These are phyloP conservation scores for Datura wrightii DNA, from an alignment of 257 asterid species.

Conservation along the genomic window DNA sequence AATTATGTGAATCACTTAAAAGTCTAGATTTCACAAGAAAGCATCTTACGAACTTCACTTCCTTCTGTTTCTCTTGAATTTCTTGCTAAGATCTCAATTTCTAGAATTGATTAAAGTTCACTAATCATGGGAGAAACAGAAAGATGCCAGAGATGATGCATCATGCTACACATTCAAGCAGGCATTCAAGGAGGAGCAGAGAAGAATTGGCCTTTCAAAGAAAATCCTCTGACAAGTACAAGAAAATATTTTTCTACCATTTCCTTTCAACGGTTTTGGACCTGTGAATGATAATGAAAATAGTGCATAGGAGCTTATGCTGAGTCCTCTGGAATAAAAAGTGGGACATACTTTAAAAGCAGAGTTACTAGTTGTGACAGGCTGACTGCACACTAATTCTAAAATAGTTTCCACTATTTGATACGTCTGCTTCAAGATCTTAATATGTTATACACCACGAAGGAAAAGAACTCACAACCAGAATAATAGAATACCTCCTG, in stretches of 20 bases:
- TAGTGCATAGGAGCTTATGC: slow-evolving; percentile 1
- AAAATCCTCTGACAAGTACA: neutral
- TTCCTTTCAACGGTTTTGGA: neutral
- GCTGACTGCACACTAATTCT: neutral
- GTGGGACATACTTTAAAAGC: neutral
- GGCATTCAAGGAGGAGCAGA: slow-evolving; percentile 10
- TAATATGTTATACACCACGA: slow-evolving; percentile 6
- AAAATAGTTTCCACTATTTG: neutral
- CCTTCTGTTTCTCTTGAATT: slow-evolving; percentile 25
- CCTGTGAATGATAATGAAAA: slow-evolving; percentile 1
- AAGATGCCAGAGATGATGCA: slow-evolving; percentile 12
- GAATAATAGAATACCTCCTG: slow-evolving; percentile 67
- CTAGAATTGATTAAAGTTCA: slow-evolving; percentile 7
- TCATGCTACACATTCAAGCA: neutral
- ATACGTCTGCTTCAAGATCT: slow-evolving; percentile 3
- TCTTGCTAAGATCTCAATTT: neutral
- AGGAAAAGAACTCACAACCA: slow-evolving; percentile 18
- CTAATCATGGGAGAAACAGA: neutral
- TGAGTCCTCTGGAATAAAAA: neutral
- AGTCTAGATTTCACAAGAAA: slow-evolving; percentile 9
- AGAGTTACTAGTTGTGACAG: neutral
- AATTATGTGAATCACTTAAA: slow-evolving; percentile 21
- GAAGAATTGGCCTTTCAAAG: slow-evolving; percentile 17
- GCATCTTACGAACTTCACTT: neutral
- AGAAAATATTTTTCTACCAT: slow-evolving; percentile 18